Conservation (phyloP, 2,329 filamentous ascomycete species). For the Trichoderma arundinaceum region DNA sequence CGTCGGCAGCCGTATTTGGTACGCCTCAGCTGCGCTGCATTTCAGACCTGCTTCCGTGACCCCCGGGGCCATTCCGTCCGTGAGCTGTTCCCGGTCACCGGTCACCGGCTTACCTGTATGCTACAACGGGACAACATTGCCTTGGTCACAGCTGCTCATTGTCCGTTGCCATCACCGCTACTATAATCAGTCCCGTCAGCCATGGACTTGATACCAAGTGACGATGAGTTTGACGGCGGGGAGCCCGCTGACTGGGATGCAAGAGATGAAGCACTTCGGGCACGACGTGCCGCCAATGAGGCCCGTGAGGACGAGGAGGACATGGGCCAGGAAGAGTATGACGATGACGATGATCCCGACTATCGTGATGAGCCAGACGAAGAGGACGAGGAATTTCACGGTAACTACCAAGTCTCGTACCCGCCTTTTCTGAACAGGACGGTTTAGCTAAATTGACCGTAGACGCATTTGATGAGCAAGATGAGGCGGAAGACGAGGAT, state of each 20-base stretch:
- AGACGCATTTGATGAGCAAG: slow-evolving; percentile 34
- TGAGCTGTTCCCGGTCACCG: neutral
- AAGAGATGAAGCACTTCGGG: slow-evolving; percentile 9
- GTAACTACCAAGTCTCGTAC: neutral
- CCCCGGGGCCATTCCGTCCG: neutral
- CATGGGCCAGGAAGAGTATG: slow-evolving; percentile 26
- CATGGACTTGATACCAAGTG: neutral
- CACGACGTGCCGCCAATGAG: slow-evolving; percentile 1
- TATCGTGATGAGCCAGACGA: slow-evolving; percentile 37
- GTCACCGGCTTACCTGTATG: neutral
- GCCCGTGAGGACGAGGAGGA: slow-evolving; percentile 23
- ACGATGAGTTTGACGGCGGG: neutral
- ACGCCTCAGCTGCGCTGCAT: neutral
- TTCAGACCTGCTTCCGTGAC: neutral
- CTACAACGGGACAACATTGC: no score
- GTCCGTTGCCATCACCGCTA: no score
- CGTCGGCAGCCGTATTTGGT: neutral
- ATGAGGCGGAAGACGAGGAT: slow-evolving; percentile 33
- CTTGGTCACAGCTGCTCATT: no score
- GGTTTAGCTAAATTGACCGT: neutral
- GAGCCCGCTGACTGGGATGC: neutral
- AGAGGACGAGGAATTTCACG: slow-evolving; percentile 36
- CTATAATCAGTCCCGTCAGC: no score
- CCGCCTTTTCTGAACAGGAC: no score
- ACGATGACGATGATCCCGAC: slow-evolving; percentile 36